Evolutionary conservation across 1,284 basidiomycete genomes (phyloP).

Genomic region (Melampsora occidentalis): DNA sequence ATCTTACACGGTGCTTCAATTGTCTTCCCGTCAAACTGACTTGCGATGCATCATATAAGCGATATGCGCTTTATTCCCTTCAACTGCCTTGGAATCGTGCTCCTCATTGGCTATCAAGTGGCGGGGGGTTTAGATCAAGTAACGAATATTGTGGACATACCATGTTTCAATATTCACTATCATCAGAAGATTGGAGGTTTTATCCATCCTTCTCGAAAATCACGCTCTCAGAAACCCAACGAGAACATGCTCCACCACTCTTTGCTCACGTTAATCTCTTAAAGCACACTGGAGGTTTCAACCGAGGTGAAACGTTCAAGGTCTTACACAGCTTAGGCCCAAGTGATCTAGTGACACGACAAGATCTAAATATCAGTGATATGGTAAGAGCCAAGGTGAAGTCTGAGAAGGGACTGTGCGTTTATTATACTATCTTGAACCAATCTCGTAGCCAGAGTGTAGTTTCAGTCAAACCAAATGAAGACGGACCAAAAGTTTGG

Average conservation of each 20-base stretch:
- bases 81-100: slow-evolving; percentile 11
- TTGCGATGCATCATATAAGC: not conserved
- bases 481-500: not conserved
- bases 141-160: slow-evolving; percentile 5
- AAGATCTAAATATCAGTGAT: not conserved
- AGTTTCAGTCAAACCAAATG: not conserved
- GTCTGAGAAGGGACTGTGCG: not conserved
- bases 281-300: not conserved
- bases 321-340: slow-evolving; percentile 5
- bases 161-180: slow-evolving; percentile 7
- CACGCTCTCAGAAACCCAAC: not conserved
- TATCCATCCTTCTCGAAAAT: not conserved
- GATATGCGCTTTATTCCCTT: not conserved
- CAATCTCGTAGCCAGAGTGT: not conserved
- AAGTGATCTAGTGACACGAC: not conserved
- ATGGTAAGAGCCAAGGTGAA: not conserved
- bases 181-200: not conserved
- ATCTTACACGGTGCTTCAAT: not conserved
- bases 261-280: slow-evolving; percentile 9
- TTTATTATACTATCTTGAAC: not conserved
- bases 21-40: not conserved
- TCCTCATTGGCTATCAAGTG: slow-evolving; percentile 4
- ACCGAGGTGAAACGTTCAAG: slow-evolving; percentile 1
- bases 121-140: not conserved
- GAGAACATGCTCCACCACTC: not conserved